Evolutionary conservation across 139 green algal genomes (phyloP).

Genomic region (Chlorella sp.): DNA sequence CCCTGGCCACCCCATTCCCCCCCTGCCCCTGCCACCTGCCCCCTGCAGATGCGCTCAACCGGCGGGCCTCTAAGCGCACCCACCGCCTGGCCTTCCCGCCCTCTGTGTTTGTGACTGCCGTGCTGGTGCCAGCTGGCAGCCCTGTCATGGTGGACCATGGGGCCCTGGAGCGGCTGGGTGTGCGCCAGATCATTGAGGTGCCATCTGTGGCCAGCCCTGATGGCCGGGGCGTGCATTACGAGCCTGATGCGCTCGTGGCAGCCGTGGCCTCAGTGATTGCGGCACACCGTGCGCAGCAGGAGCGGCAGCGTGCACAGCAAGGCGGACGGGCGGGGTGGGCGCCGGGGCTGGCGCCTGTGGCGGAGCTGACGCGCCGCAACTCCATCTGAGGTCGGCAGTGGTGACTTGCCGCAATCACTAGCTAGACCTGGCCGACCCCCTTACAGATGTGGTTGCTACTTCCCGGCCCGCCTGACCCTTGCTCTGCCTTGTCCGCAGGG

Average conservation of each 20-base stretch:
- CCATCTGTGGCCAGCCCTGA: constrained; percentile 33
- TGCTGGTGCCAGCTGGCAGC: constrained; percentile 77
- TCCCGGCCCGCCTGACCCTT: neutral
- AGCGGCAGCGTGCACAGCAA: neutral
- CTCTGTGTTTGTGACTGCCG: constrained; percentile 71
- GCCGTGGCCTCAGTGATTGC: constrained; percentile 61
- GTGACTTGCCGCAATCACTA: no score
- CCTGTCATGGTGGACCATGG: constrained; percentile 68
- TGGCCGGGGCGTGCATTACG: constrained; percentile 57
- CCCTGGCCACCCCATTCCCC: neutral
- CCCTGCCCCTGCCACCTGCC: neutral
- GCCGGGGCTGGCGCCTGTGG: neutral
- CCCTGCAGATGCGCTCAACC: constrained; percentile 72
- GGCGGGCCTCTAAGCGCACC: constrained; percentile 44
- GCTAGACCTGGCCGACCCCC: no score
- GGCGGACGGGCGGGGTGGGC: neutral
- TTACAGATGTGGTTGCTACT: neutral
- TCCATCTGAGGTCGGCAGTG: constrained; percentile 5
- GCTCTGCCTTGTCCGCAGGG: neutral
- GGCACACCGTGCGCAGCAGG: neutral
- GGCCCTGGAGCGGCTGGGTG: constrained; percentile 61
- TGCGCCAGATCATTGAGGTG: constrained; percentile 76
- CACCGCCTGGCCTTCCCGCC: constrained; percentile 62
- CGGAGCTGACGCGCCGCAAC: constrained; percentile 6
- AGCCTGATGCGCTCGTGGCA: constrained; percentile 73